phyloP scores from a whole-genome alignment of 1,284 basidiomycete genomes.

The Ceratobasidium sp. region DNA sequence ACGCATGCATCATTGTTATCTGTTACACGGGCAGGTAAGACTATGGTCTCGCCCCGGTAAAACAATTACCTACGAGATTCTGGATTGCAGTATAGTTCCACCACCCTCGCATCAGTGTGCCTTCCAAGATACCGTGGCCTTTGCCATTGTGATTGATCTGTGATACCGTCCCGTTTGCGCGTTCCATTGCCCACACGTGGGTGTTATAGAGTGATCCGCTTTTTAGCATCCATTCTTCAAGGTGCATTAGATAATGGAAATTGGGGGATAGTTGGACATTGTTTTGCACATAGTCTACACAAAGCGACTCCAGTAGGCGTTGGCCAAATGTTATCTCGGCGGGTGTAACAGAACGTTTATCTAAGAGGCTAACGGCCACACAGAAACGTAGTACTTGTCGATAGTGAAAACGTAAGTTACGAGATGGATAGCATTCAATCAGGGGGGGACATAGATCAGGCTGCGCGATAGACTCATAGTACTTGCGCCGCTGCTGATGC shows the following conservation, averaged over 20 bases:
- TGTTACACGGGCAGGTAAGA: neutral
- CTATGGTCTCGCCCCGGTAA: too few species aligned
- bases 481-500: neutral
- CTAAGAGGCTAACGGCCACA: neutral
- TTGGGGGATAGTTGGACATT: too few species aligned
- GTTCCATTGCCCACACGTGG: constrained; percentile 22
- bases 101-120: constrained; percentile 29
- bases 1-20: neutral
- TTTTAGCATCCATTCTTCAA: too few species aligned
- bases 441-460: neutral
- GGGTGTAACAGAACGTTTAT: neutral
- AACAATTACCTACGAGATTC: neutral
- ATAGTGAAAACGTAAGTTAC: constrained; percentile 12
- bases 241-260: too few species aligned
- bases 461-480: too few species aligned
- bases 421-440: neutral
- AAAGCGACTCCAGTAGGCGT: too few species aligned
- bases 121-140: too few species aligned
- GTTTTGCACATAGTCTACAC: too few species aligned
- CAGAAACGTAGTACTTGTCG: constrained; percentile 10
- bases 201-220: constrained; percentile 15
- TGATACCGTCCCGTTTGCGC: neutral
- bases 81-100: neutral
- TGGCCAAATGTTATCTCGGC: neutral
- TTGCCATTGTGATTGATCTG: constrained; percentile 22